Evolutionary conservation across 257 asterid species (phyloP).

Genomic region (Nemophila menziesii): DNA sequence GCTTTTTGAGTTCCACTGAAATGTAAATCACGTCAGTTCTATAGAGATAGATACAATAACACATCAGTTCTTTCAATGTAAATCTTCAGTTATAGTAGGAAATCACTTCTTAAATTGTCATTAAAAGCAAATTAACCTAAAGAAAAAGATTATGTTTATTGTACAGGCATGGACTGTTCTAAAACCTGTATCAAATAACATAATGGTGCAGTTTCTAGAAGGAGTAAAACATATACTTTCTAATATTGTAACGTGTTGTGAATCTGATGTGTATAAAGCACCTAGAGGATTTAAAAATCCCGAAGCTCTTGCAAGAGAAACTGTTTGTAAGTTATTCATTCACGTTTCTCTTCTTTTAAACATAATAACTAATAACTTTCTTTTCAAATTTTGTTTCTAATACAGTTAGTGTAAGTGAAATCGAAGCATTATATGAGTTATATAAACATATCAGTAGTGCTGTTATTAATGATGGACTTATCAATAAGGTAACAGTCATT

Average conservation of each 20-base stretch:
- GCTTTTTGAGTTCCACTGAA: too few species aligned
- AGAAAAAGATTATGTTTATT: background rate
- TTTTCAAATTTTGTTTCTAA: background rate
- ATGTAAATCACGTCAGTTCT: too few species aligned
- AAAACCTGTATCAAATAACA: slow-evolving; percentile 35
- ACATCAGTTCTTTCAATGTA: too few species aligned
- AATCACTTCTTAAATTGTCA: too few species aligned
- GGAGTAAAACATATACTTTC: slow-evolving; percentile 41
- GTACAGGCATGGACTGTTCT: slow-evolving; percentile 37
- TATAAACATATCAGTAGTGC: slow-evolving; percentile 80
- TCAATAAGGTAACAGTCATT: slow-evolving; percentile 53
- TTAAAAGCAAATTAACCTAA: too few species aligned
- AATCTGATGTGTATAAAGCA: slow-evolving; percentile 49
- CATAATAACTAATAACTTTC: background rate
- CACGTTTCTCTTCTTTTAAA: too few species aligned
- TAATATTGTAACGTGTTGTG: slow-evolving; percentile 43
- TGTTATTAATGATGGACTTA: slow-evolving; percentile 78
- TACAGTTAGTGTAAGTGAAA: slow-evolving; percentile 83
- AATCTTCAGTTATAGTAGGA: too few species aligned
- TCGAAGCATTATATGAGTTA: slow-evolving; percentile 77
- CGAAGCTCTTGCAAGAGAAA: slow-evolving; percentile 49
- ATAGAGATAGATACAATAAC: too few species aligned
- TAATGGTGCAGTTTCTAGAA: slow-evolving; percentile 51
- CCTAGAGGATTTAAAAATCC: slow-evolving; percentile 54
- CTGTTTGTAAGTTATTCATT: too few species aligned